Conservation (phyloP, 306 rosid genomes). For the Vicia faba region DNA sequence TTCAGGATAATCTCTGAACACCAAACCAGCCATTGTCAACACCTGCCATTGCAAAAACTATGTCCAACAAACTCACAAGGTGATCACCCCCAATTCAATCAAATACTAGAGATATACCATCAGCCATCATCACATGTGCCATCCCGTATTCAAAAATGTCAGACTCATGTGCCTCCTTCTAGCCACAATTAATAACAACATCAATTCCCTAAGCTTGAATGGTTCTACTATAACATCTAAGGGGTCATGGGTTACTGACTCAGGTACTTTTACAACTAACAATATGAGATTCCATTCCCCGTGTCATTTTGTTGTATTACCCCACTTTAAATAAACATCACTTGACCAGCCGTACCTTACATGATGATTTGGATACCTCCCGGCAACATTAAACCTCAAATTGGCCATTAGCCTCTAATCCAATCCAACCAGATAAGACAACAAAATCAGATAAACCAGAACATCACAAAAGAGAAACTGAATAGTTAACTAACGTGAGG, state of each 20-base stretch:
- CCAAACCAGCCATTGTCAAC: background rate
- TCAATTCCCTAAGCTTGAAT: background rate
- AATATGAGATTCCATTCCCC: background rate
- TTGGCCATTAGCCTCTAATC: background rate
- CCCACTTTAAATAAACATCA: background rate
- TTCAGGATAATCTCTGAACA: background rate
- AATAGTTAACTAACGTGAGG: background rate
- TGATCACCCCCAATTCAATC: background rate
- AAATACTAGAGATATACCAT: background rate
- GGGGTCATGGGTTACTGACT: background rate
- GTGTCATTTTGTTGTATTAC: background rate
- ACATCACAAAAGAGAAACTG: background rate
- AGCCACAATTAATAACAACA: background rate
- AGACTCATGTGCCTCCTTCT: background rate
- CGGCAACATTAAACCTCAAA: background rate
- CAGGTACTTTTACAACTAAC: background rate
- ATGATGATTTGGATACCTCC: background rate
- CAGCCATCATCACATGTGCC: background rate
- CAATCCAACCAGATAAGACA: background rate
- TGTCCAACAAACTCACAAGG: background rate
- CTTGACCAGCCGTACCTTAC: background rate
- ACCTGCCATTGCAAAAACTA: background rate
- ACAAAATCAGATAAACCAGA: background rate
- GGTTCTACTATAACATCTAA: slow-evolving; percentile 2
- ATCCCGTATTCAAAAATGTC: background rate